Evolutionary conservation across 441 rosid genomes (phyloP), one percentile per base, ranked within the genome.

Genomic region (Hypseocharis bilobata): DNA sequence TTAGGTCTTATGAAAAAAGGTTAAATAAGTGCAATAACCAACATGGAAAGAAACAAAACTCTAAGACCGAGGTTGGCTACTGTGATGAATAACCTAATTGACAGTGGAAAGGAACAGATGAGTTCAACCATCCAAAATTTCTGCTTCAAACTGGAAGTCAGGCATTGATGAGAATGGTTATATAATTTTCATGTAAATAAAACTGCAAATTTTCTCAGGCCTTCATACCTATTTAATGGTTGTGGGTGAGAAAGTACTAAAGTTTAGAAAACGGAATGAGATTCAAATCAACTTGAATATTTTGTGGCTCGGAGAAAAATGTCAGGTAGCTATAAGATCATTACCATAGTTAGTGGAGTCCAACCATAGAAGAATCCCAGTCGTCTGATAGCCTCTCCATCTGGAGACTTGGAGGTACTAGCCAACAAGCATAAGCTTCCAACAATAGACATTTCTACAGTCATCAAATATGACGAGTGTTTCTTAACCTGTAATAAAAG

Each of bases 391-490:
- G 96, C 88, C 80, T 86, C 88, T 60, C 99, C 99, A 76, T 93
- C 99, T 3, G 99, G 97, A 78, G 99, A 93, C 76, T 85, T 88
- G 32, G 79, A 72, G 63, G 81, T 86, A 49, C 99, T 93, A 66
- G 67, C 81, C 75, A 88, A 73, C 80, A 93, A 78, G 83, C 99
- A 93, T 26, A 93, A 72, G 81, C 93, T 85, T 75, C 99, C 99
- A 72, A 87, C 92, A 62, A 93, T 40, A 42, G 99, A 93, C 99
- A 93, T 93, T 75, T 91, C 99, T 14, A 93, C 74, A 2, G 99
- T 93, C 97, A 93, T 93, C 82, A 93, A 78, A 85, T 91, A 93
- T 1, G 99, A 82, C 1, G 96, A 88, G 75, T 88, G 97, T 70
- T 87, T 93, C 84, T 88, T 89, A 64, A 92, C 96, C 98, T 92